Evolutionary conservation across 1,284 basidiomycete species (phyloP).

Genomic region (Pisolithus thermaeus): DNA sequence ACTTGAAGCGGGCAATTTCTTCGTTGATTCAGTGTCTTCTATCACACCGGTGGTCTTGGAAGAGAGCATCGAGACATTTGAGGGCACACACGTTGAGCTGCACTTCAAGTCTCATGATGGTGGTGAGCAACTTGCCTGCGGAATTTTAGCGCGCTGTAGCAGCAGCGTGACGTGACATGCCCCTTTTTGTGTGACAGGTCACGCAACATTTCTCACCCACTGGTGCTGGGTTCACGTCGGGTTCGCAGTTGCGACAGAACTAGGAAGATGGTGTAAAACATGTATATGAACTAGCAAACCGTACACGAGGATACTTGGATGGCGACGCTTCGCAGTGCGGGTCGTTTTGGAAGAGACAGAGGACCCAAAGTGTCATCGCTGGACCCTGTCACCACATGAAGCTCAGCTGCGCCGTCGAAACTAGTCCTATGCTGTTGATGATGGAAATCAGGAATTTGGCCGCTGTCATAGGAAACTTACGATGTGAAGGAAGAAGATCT

Average conservation of each 20-base stretch:
- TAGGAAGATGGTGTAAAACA: neutral
- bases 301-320: neutral
- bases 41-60: slow-evolving; percentile 1
- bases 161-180: slow-evolving; percentile 1
- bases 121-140: slow-evolving; percentile 4
- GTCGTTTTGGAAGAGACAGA: no score
- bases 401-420: no score
- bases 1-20: neutral
- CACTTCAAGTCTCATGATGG: neutral
- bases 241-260: neutral
- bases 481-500: no score
- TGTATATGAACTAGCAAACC: neutral
- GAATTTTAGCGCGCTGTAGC: neutral
- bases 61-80: neutral
- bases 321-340: no score
- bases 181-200: slow-evolving; percentile 4
- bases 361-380: no score
- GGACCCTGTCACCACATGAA: no score
- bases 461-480: no score
- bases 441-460: no score
- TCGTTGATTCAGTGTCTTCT: neutral
- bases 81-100: slow-evolving; percentile 1
- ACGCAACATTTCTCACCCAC: neutral
- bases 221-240: neutral
- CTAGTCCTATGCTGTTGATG: no score